Evolutionary conservation across 306 rosid species (phyloP).

Genomic region (Vigna radiata): DNA sequence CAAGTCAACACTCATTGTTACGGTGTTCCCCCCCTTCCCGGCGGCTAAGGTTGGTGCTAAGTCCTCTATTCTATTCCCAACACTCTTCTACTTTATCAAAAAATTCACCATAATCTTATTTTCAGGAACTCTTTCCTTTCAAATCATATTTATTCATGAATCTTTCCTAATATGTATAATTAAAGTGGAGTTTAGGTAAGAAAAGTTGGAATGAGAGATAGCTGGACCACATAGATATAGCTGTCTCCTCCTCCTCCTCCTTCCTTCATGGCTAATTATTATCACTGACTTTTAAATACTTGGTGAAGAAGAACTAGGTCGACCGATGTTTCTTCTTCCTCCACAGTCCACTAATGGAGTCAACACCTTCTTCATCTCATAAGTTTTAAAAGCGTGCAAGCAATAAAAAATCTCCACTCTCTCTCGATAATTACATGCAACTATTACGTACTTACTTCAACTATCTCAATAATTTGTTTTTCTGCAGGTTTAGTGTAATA

Average conservation of each 20-base stretch:
- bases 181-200: neutral
- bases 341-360: conserved; percentile 13
- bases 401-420: conserved; percentile 14
- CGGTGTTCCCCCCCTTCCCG: conserved; percentile 7
- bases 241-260: neutral
- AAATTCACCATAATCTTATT: no score
- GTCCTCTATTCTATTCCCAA: neutral
- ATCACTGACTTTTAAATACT: neutral
- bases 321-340: conserved; percentile 6
- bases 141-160: neutral
- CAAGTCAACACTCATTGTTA: conserved; percentile 39
- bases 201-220: neutral
- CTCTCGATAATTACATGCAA: conserved; percentile 37
- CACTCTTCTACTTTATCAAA: no score
- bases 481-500: no score
- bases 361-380: conserved; percentile 37
- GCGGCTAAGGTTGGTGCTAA: neutral
- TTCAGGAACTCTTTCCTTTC: no score
- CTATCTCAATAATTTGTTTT: no score
- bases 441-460: conserved; percentile 23
- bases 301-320: conserved; percentile 21
- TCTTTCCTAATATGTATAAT: neutral
- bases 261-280: neutral
- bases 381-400: conserved; percentile 49
- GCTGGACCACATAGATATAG: conserved; percentile 5